Percentiles rank a stretch among this genome's conserved stretches.
Conservation (phyloP, 2,329 filamentous ascomycete genomes). For the Huntiella moniliformis region DNA sequence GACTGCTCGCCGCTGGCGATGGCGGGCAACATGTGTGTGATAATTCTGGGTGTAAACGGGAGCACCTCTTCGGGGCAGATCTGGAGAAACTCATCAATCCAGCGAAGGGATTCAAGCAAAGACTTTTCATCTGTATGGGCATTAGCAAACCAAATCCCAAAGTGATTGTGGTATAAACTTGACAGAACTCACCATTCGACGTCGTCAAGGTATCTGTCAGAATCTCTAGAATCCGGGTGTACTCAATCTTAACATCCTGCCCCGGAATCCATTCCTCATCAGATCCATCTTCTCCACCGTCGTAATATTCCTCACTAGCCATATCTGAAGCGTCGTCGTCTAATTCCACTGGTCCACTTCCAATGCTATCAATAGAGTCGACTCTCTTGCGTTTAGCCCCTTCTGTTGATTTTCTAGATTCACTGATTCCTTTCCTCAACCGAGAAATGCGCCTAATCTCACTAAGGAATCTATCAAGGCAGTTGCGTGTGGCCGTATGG, state of each 20-base stretch:
- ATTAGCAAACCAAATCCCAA: not conserved
- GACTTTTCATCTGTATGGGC: conserved; percentile 59
- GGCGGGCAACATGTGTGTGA: conserved; percentile 80
- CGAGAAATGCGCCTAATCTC: conserved; percentile 91
- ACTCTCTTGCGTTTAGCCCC: conserved; percentile 52
- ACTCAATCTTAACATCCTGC: conserved; percentile 89
- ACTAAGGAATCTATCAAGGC: conserved; percentile 72
- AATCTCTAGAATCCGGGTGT: conserved; percentile 80
- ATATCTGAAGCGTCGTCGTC: conserved; percentile 41
- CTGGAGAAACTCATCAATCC: conserved; percentile 92
- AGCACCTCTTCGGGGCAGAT: conserved; percentile 95
- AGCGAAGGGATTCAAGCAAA: conserved; percentile 72
- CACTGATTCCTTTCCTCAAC: conserved; percentile 78
- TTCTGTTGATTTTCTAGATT: conserved; percentile 56
- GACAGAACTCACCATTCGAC: conserved; percentile 38
- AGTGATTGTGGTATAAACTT: conserved; percentile 15
- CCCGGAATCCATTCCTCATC: conserved; percentile 96
- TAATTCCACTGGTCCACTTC: conserved; percentile 34
- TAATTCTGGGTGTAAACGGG: conserved; percentile 77
- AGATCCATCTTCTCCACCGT: conserved; percentile 37
- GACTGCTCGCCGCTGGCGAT: conserved; percentile 83
- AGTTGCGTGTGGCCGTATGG: conserved; percentile 77
- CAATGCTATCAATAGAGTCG: conserved; percentile 45
- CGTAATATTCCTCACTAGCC: conserved; percentile 35
- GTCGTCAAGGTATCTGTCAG: conserved; percentile 76